Evolutionary conservation across 768 basidiomycete species (phyloP).

Genomic region (Hericium rajendrae): DNA sequence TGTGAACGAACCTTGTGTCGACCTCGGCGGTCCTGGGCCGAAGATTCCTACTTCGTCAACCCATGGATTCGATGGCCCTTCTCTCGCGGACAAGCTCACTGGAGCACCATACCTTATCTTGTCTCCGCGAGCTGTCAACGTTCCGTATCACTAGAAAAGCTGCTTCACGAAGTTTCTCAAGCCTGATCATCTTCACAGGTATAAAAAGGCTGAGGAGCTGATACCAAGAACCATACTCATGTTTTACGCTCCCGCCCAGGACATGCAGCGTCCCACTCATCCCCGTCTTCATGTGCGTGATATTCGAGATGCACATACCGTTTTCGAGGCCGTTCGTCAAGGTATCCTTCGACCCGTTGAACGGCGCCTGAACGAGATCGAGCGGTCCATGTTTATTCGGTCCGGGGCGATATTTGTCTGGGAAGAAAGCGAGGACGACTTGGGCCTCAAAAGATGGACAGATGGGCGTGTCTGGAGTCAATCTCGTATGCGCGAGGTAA

Average conservation of each 20-base stretch:
- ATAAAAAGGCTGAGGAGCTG: slow-evolving; percentile 9
- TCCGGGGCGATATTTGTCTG: slow-evolving; percentile 62
- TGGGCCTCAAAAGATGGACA: slow-evolving; percentile 60
- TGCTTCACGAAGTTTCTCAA: slow-evolving; percentile 16
- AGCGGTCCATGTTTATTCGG: slow-evolving; percentile 42
- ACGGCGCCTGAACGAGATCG: slow-evolving; percentile 52
- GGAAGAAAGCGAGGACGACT: slow-evolving; percentile 60
- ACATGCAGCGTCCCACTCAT: slow-evolving; percentile 57
- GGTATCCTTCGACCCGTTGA: slow-evolving; percentile 39
- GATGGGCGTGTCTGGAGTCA: slow-evolving; percentile 65
- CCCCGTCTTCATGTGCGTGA: slow-evolving; percentile 56
- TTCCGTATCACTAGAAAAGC: slow-evolving; percentile 11
- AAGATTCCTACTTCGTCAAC: neutral
- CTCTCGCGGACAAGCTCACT: slow-evolving; percentile 8
- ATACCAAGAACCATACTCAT: slow-evolving; percentile 14
- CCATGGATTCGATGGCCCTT: neutral
- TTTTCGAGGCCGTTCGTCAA: slow-evolving; percentile 57
- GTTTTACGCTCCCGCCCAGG: slow-evolving; percentile 27
- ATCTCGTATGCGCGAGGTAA: slow-evolving; percentile 54
- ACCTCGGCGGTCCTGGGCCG: neutral
- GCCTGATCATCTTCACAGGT: neutral
- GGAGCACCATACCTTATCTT: slow-evolving; percentile 11
- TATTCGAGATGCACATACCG: slow-evolving; percentile 52
- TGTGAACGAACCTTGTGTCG: neutral
- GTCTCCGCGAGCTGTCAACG: slow-evolving; percentile 6